Evolutionary conservation across 768 basidiomycete species (phyloP).

Genomic region (Lentinula aciculospora): DNA sequence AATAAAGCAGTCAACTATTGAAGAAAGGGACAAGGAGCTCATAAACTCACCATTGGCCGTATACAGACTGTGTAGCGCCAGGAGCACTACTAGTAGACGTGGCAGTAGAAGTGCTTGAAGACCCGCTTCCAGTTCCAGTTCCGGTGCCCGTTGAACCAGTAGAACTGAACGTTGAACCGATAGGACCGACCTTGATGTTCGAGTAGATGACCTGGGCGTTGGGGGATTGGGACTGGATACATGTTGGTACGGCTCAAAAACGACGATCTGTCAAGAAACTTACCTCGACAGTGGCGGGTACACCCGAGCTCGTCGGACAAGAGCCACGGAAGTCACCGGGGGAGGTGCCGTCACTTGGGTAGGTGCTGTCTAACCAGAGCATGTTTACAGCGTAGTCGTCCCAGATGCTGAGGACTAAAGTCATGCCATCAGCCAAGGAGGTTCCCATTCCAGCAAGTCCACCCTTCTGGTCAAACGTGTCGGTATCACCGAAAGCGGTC

Average conservation of each 20-base stretch:
- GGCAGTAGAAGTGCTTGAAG: not conserved
- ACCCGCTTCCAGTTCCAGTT: not conserved
- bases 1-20: not conserved
- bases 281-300: slow-evolving; percentile 37
- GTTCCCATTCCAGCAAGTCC: slow-evolving; percentile 31
- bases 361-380: slow-evolving; percentile 53
- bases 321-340: slow-evolving; percentile 45
- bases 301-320: slow-evolving; percentile 43
- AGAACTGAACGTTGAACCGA: slow-evolving; percentile 29
- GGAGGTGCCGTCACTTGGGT: slow-evolving; percentile 30
- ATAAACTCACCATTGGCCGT: slow-evolving; percentile 28
- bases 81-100: slow-evolving; percentile 14
- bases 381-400: slow-evolving; percentile 50
- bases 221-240: slow-evolving; percentile 18
- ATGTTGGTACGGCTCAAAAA: not conserved
- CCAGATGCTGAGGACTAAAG: slow-evolving; percentile 26
- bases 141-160: slow-evolving; percentile 1
- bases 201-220: slow-evolving; percentile 27
- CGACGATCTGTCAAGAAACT: not conserved
- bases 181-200: slow-evolving; percentile 32
- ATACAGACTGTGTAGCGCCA: slow-evolving; percentile 26
- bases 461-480: slow-evolving; percentile 34
- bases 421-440: slow-evolving; percentile 35
- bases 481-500: slow-evolving; percentile 36
- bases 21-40: not conserved